Percentiles rank a stretch among this genome's conserved stretches.
Conservation (phyloP, 2,329 filamentous ascomycete genomes). For the Coleophoma eucalyptorum region DNA sequence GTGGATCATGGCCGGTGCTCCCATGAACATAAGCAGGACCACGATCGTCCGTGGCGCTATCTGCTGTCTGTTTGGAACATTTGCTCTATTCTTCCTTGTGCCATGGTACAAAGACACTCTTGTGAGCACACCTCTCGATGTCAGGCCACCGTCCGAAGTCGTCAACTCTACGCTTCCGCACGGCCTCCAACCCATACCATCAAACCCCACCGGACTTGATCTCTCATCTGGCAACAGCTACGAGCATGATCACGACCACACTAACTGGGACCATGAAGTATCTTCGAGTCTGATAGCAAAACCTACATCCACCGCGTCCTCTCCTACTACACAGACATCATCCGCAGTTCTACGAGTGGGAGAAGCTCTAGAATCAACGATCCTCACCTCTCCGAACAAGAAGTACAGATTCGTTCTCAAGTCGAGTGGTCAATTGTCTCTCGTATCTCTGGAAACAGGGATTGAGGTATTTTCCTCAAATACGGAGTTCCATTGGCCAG, state of each 20-base stretch:
- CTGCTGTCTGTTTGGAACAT: neutral
- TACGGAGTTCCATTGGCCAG: slow-evolving; percentile 16
- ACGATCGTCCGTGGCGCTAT: neutral
- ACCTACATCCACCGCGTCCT: neutral
- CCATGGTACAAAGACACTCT: slow-evolving; percentile 1
- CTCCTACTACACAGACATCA: neutral
- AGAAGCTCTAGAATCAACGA: slow-evolving; percentile 2
- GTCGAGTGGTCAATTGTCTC: slow-evolving; percentile 12
- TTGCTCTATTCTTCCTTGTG: neutral
- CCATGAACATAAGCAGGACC: neutral
- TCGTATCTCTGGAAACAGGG: slow-evolving; percentile 8
- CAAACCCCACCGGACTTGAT: neutral
- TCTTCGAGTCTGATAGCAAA: neutral
- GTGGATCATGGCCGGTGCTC: too few species aligned
- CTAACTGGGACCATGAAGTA: neutral
- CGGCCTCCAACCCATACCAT: neutral
- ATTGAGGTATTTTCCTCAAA: slow-evolving; percentile 15
- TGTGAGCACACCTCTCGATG: neutral
- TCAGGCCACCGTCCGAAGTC: neutral
- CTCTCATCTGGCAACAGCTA: neutral
- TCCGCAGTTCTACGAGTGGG: neutral
- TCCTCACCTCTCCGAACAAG: slow-evolving; percentile 9
- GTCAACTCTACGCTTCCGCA: neutral
- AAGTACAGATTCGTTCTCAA: slow-evolving; percentile 10
- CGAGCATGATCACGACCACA: neutral